These are phyloP conservation scores for Grosmannia huntii DNA, from an alignment of 2,329 filamentous ascomycete species.

Conservation along the genomic window DNA sequence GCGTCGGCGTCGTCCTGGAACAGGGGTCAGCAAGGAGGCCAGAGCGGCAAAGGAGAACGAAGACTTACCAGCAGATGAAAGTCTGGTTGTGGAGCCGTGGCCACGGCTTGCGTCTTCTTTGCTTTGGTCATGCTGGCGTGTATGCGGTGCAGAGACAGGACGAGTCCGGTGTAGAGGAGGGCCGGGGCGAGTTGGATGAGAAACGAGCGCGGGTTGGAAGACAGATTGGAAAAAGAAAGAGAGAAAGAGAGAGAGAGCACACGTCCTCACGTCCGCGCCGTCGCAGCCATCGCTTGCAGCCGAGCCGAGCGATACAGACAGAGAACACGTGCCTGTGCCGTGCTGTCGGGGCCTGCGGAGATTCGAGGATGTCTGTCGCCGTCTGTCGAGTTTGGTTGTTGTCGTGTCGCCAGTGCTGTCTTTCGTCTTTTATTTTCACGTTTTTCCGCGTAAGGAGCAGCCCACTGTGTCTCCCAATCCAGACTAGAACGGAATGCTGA, in stretches of 20 bases:
- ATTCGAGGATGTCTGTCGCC: neutral
- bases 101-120: neutral
- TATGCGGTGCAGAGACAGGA: neutral
- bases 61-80: conserved; percentile 6
- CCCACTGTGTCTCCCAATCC: neutral
- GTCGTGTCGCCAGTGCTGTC: neutral
- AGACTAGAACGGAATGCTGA: neutral
- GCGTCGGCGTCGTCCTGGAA: conserved; percentile 62
- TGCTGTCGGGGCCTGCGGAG: neutral
- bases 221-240: neutral
- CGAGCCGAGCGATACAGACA: neutral
- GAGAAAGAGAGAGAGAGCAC: neutral
- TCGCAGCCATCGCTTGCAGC: conserved; percentile 10
- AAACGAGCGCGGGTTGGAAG: neutral
- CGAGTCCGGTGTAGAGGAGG: neutral
- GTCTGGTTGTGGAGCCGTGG: conserved; percentile 2
- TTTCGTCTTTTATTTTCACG: neutral
- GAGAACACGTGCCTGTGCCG: neutral
- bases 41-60: neutral
- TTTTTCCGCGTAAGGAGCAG: neutral
- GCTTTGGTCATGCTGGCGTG: neutral
- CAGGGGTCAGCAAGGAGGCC: neutral
- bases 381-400: neutral
- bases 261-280: conserved; percentile 11
- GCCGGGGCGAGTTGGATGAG: neutral